Percentiles rank a stretch among this genome's conserved stretches.
These are phyloP conservation scores for Nakaseomyces nivariensis DNA, from an alignment of 1,139 yeast species.

Conservation along the genomic window DNA sequence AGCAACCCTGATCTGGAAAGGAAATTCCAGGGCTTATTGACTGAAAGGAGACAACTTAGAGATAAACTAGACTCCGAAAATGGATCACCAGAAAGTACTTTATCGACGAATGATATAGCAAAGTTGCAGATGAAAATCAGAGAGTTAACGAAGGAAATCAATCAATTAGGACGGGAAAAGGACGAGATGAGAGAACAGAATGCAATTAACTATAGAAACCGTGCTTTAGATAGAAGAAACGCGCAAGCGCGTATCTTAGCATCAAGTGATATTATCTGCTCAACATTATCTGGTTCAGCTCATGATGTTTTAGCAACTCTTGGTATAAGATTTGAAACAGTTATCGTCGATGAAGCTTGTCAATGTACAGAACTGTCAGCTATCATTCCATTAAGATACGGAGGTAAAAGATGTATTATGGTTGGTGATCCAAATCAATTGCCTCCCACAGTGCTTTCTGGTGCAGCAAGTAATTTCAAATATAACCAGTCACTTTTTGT, in stretches of 20 bases:
- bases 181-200: slow-evolving; percentile 73
- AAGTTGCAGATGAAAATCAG: slow-evolving; percentile 42
- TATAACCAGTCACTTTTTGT: slow-evolving; percentile 93
- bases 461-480: slow-evolving; percentile 65
- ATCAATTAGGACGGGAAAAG: slow-evolving; percentile 59
- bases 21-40: slow-evolving; percentile 21
- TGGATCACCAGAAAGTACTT: slow-evolving; percentile 21
- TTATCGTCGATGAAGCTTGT: slow-evolving; percentile 95
- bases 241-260: slow-evolving; percentile 62
- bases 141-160: slow-evolving; percentile 48
- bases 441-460: slow-evolving; percentile 97
- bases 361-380: slow-evolving; percentile 94
- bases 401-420: slow-evolving; percentile 86
- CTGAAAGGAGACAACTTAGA: slow-evolving; percentile 21
- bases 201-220: slow-evolving; percentile 57
- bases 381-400: slow-evolving; percentile 85
- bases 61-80: slow-evolving; percentile 24
- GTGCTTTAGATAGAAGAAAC: slow-evolving; percentile 70
- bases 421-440: slow-evolving; percentile 98
- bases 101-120: slow-evolving; percentile 30
- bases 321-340: slow-evolving; percentile 79
- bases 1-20: slow-evolving; percentile 27
- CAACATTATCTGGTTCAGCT: slow-evolving; percentile 92
- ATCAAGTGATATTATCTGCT: slow-evolving; percentile 80
- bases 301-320: slow-evolving; percentile 73